A percentile compares a stretch with the other conserved stretches of the same genome.
Evolutionary conservation across 805 yeast genomes (phyloP).

Genomic region (Suhomyces faveliae): DNA sequence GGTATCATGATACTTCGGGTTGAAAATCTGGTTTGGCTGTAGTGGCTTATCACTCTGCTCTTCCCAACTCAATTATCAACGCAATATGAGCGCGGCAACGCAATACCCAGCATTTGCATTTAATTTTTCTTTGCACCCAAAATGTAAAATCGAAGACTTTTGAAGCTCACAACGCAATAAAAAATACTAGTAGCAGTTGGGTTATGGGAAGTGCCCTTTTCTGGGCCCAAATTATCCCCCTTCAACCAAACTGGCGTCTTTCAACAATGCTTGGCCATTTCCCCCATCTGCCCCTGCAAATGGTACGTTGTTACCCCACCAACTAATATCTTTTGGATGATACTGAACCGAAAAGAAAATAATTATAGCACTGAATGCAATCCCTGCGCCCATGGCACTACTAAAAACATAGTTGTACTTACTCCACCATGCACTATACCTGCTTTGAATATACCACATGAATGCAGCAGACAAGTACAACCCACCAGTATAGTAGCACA

Average conservation of each 20-base stretch:
- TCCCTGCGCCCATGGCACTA: slow-evolving; percentile 30
- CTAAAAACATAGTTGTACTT: slow-evolving; percentile 34
- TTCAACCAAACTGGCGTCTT: slow-evolving; percentile 19
- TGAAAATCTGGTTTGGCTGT: not conserved
- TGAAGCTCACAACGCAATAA: not conserved
- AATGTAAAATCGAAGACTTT: slow-evolving; percentile 8
- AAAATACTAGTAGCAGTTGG: not conserved
- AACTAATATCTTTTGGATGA: slow-evolving; percentile 23
- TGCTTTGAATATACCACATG: slow-evolving; percentile 26
- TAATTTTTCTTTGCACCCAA: not conserved
- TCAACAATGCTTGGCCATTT: slow-evolving; percentile 16
- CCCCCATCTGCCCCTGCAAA: slow-evolving; percentile 38
- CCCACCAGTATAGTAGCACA: slow-evolving; percentile 28
- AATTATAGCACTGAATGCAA: slow-evolving; percentile 33
- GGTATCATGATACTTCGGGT: not conserved
- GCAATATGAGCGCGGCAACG: not conserved
- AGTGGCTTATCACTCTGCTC: no score
- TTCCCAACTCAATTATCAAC: not conserved
- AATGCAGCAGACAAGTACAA: slow-evolving; percentile 23
- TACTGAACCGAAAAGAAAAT: slow-evolving; percentile 38
- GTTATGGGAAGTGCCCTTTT: slow-evolving; percentile 23
- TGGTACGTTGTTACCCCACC: slow-evolving; percentile 33
- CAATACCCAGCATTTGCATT: no score
- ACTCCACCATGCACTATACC: slow-evolving; percentile 32
- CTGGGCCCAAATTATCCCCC: slow-evolving; percentile 40